Conservation (phyloP, 768 basidiomycete genomes). For the Multifurca ochricompacta region DNA sequence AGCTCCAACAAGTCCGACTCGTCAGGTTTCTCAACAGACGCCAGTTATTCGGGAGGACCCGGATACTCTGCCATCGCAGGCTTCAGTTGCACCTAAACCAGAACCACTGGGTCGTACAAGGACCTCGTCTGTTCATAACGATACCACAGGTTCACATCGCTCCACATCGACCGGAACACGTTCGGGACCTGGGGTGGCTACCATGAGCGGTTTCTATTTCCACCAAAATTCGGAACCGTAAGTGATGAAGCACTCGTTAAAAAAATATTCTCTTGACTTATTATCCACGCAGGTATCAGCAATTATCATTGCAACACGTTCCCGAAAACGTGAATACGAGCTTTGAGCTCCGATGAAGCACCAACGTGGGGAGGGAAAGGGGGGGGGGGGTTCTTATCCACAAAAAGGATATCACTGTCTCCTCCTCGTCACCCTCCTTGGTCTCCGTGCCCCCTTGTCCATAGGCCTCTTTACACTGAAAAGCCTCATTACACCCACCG, state of each 20-base stretch:
- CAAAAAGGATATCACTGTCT: constrained; percentile 3
- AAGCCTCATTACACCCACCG: too few relatives aligned
- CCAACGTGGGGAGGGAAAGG: neutral
- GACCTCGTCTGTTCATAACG: constrained; percentile 27
- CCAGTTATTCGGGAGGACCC: constrained; percentile 29
- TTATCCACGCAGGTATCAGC: constrained; percentile 64
- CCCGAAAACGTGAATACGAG: constrained; percentile 64
- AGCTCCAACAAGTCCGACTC: constrained; percentile 30
- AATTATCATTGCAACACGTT: constrained; percentile 73
- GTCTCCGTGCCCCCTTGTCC: too few relatives aligned
- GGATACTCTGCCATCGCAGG: neutral
- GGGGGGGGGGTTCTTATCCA: too few relatives aligned
- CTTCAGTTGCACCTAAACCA: constrained; percentile 22
- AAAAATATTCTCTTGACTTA: constrained; percentile 12
- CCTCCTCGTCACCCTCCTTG: neutral
- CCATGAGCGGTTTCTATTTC: constrained; percentile 89
- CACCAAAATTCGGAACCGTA: constrained; percentile 90
- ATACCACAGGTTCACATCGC: constrained; percentile 27
- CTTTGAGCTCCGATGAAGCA: constrained; percentile 74
- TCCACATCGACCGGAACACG: constrained; percentile 45
- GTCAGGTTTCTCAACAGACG: constrained; percentile 30
- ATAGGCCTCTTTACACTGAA: too few relatives aligned
- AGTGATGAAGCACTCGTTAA: constrained; percentile 26
- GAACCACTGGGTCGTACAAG: constrained; percentile 20
- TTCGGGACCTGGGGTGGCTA: constrained; percentile 45